Percentiles rank a stretch among this genome's conserved stretches.
phyloP scores from a whole-genome alignment of 192 early-diverging fungal genomes.

The Mortierella antarctica region DNA sequence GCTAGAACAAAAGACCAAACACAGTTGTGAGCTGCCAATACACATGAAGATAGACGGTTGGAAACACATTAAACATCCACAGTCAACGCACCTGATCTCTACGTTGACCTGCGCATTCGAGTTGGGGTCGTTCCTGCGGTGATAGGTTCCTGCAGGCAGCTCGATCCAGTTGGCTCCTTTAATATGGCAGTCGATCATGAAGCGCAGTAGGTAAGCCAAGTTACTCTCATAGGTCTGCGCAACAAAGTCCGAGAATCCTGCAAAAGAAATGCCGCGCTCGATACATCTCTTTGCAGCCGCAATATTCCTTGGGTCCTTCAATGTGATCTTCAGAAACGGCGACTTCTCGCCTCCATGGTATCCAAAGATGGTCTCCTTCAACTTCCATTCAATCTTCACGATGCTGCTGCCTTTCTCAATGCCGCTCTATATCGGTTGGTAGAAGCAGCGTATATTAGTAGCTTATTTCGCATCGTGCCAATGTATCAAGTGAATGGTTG shows the following conservation, averaged over 20 bases:
- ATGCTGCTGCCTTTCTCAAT: conserved; percentile 54
- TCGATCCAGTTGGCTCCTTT: conserved; percentile 94
- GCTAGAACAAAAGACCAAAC: conserved; percentile 29
- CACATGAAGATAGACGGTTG: background rate
- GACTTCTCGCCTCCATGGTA: conserved; percentile 86
- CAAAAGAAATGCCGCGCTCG: conserved; percentile 49
- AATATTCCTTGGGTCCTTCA: conserved; percentile 64
- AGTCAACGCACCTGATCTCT: conserved; percentile 65
- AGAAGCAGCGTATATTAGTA: conserved; percentile 11
- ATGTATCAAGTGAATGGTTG: background rate
- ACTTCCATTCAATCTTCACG: conserved; percentile 73
- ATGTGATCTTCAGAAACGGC: conserved; percentile 82
- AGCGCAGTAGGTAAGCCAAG: conserved; percentile 85
- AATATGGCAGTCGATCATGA: conserved; percentile 94
- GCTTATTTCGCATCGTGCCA: background rate
- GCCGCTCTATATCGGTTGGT: conserved; percentile 44
- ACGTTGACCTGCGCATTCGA: conserved; percentile 88
- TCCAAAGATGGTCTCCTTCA: conserved; percentile 87
- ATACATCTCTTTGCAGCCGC: conserved; percentile 27
- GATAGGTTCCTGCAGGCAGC: conserved; percentile 81
- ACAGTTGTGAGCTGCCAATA: background rate
- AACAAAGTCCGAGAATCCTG: conserved; percentile 16
- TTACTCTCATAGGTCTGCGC: conserved; percentile 89
- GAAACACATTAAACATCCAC: background rate
- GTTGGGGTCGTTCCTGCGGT: conserved; percentile 52